A percentile compares a stretch with the other conserved stretches of the same genome.
phyloP scores from a whole-genome alignment of 495 filamentous ascomycete genomes.

The Penicillium cosmopolitanum region DNA sequence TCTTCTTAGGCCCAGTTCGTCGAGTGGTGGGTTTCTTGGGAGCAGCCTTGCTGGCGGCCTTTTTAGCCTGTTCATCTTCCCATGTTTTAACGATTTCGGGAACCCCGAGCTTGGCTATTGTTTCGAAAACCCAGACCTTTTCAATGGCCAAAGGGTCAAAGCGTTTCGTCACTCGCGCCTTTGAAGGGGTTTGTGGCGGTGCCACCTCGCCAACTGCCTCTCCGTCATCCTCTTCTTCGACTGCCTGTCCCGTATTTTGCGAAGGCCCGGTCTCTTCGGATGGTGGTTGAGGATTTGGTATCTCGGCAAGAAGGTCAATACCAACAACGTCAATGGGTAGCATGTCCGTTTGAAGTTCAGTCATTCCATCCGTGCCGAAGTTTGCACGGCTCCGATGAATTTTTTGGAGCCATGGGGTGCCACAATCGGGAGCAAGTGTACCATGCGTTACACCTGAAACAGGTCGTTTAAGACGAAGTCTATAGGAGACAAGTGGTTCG shows the following conservation, averaged over 20 bases:
- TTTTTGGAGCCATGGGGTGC: constrained; percentile 48
- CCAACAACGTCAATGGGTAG: constrained; percentile 75
- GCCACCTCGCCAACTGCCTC: constrained; percentile 40
- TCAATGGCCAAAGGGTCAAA: constrained; percentile 69
- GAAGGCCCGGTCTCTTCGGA: constrained; percentile 35
- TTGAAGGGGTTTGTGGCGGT: constrained; percentile 25
- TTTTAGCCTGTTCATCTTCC: constrained; percentile 60
- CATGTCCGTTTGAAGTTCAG: constrained; percentile 78
- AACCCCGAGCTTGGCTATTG: constrained; percentile 67
- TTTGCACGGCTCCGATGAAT: constrained; percentile 71
- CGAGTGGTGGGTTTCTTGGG: constrained; percentile 38
- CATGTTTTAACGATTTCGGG: constrained; percentile 77
- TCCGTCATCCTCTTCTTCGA: constrained; percentile 57
- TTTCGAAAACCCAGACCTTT: constrained; percentile 78
- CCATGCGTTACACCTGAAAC: constrained; percentile 24
- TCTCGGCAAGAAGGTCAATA: constrained; percentile 71
- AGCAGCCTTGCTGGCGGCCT: constrained; percentile 23
- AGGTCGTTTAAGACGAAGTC: constrained; percentile 52
- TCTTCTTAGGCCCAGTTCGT: constrained; percentile 42
- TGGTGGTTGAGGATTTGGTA: constrained; percentile 56
- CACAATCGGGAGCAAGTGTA: constrained; percentile 34
- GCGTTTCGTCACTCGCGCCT: constrained; percentile 56
- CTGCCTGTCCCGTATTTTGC: constrained; percentile 29
- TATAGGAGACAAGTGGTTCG: constrained; percentile 71
- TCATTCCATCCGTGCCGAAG: constrained; percentile 70